phyloP scores from a whole-genome alignment of 208 protist species.

The Angomonas deanei region DNA sequence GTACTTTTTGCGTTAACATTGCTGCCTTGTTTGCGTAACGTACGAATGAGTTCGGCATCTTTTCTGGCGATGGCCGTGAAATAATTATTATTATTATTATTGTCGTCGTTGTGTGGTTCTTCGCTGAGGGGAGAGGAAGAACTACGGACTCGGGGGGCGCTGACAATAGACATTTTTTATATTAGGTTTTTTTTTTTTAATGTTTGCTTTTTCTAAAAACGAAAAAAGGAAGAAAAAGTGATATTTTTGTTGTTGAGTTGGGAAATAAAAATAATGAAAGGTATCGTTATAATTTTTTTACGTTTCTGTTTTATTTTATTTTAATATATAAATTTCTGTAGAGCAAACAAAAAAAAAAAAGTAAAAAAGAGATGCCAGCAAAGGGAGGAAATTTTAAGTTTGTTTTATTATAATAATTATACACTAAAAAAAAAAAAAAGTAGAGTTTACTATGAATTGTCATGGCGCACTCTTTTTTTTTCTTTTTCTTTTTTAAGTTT shows the following conservation, averaged over 20 bases:
- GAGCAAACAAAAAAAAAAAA: conserved; percentile 1
- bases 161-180: conserved; percentile 4
- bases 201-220: not conserved
- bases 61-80: conserved; percentile 32
- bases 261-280: conserved; percentile 5
- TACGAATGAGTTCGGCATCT: conserved; percentile 17
- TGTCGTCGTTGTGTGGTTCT: not conserved
- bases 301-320: not conserved
- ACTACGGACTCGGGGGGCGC: not conserved
- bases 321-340: conserved; percentile 5
- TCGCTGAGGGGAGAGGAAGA: not conserved
- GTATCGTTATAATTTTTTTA: not conserved
- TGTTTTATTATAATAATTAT: not conserved
- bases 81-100: conserved; percentile 11
- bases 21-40: conserved; percentile 19
- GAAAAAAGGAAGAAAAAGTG: conserved; percentile 11
- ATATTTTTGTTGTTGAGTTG: not conserved
- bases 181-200: not conserved
- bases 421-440: not conserved
- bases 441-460: not conserved
- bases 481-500: not conserved
- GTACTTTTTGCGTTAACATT: conserved; percentile 29
- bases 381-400: not conserved
- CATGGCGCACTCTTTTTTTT: not conserved
- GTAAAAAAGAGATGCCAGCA: not conserved